These are phyloP conservation scores for Candida boidinii DNA, from an alignment of 805 yeast species.

Conservation along the genomic window DNA sequence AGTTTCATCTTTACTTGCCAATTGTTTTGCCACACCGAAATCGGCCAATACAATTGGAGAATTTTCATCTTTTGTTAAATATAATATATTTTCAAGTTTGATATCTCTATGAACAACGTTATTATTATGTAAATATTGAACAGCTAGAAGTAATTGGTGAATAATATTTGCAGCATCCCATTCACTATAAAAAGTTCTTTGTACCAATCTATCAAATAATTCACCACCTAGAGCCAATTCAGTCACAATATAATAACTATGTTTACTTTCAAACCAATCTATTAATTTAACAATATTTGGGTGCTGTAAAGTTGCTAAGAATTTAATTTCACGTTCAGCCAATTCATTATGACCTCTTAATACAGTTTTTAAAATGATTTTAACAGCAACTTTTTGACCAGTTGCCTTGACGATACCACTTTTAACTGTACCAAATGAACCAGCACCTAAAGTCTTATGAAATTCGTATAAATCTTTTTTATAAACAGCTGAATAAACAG, in stretches of 20 bases:
- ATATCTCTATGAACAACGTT: slow-evolving; percentile 71
- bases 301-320: slow-evolving; percentile 57
- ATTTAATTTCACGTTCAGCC: slow-evolving; percentile 65
- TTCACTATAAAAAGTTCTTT: slow-evolving; percentile 74
- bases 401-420: slow-evolving; percentile 25
- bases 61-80: slow-evolving; percentile 40
- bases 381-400: slow-evolving; percentile 73
- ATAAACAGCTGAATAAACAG: slow-evolving; percentile 14
- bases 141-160: slow-evolving; percentile 64
- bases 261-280: slow-evolving; percentile 84
- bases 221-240: slow-evolving; percentile 93
- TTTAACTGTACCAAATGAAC: slow-evolving; percentile 89
- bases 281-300: slow-evolving; percentile 75
- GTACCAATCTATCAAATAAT: slow-evolving; percentile 73
- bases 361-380: slow-evolving; percentile 73
- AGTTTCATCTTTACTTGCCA: slow-evolving; percentile 19
- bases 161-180: slow-evolving; percentile 67
- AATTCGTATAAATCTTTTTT: slow-evolving; percentile 67
- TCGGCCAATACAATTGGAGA: slow-evolving; percentile 78
- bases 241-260: slow-evolving; percentile 81
- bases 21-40: slow-evolving; percentile 78
- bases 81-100: slow-evolving; percentile 69
- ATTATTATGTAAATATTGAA: slow-evolving; percentile 59
- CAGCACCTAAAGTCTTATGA: slow-evolving; percentile 87
- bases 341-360: slow-evolving; percentile 46